These are phyloP conservation scores for Puya raimondii DNA, from an alignment of 176 grass and related monocot species.

Conservation along the genomic window DNA sequence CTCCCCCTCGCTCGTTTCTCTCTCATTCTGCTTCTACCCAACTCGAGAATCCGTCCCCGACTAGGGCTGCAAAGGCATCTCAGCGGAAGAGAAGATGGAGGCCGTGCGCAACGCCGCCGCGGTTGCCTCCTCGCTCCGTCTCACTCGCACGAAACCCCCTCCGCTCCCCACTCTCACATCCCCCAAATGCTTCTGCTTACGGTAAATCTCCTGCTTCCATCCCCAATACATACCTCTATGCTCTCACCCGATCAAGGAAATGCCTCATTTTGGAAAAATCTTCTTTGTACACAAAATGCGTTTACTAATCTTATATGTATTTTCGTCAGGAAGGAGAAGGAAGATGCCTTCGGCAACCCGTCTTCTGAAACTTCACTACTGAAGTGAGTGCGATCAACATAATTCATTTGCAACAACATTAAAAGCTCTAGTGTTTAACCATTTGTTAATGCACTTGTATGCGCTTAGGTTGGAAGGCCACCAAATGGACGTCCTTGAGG, in stretches of 20 bases:
- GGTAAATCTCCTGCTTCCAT: background rate
- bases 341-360: background rate
- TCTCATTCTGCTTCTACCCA: too few species aligned
- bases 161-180: background rate
- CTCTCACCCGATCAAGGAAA: too few species aligned
- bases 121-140: background rate
- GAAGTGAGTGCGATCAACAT: background rate
- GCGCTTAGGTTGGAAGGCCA: background rate
- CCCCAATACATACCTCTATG: background rate
- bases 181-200: background rate
- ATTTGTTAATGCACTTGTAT: background rate
- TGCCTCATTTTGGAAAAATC: too few species aligned
- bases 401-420: background rate
- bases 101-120: conserved; percentile 1
- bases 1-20: too few species aligned
- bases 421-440: background rate
- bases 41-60: too few species aligned
- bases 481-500: background rate
- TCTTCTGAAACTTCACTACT: background rate
- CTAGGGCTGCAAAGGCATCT: too few species aligned
- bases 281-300: too few species aligned
- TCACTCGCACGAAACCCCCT: background rate
- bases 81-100: background rate
- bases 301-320: too few species aligned
- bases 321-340: too few species aligned